phyloP scores from a whole-genome alignment of 1,139 yeast genomes.

The Taphrina communis region DNA sequence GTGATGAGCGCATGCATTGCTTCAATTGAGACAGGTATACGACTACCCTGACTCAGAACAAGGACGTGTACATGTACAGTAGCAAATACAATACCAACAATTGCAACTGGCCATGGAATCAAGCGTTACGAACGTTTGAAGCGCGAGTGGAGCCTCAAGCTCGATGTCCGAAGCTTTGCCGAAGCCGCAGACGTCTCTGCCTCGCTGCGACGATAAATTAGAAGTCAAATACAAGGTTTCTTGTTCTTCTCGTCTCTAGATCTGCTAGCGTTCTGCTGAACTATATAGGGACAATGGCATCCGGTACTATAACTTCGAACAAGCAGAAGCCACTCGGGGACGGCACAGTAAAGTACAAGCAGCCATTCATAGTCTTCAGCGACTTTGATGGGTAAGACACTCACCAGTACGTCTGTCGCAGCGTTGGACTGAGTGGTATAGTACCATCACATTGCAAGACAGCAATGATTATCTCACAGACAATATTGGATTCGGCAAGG shows the following conservation, averaged over 20 bases:
- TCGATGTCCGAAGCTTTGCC: neutral
- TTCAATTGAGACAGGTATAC: neutral
- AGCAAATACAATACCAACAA: too few relatives aligned
- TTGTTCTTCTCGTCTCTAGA: too few relatives aligned
- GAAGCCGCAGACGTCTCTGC: neutral
- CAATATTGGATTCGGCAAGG: conserved; percentile 89
- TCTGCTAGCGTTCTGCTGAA: neutral
- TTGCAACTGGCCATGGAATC: too few relatives aligned
- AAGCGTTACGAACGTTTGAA: too few relatives aligned
- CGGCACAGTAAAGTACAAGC: conserved; percentile 39
- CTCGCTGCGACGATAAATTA: neutral
- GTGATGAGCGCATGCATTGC: neutral
- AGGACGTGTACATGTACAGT: too few relatives aligned
- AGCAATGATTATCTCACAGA: conserved; percentile 37
- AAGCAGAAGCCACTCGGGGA: conserved; percentile 34
- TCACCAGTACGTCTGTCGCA: neutral
- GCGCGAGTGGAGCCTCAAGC: conserved; percentile 6
- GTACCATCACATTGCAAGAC: conserved; percentile 57
- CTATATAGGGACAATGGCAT: neutral
- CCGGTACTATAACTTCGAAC: neutral
- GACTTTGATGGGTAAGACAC: conserved; percentile 41
- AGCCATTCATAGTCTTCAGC: conserved; percentile 41
- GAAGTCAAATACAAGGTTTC: too few relatives aligned
- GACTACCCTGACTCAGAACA: too few relatives aligned
- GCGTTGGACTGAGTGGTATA: neutral